Evolutionary conservation across 495 filamentous ascomycete species (phyloP).

Genomic region (Lepidopterella palustris): DNA sequence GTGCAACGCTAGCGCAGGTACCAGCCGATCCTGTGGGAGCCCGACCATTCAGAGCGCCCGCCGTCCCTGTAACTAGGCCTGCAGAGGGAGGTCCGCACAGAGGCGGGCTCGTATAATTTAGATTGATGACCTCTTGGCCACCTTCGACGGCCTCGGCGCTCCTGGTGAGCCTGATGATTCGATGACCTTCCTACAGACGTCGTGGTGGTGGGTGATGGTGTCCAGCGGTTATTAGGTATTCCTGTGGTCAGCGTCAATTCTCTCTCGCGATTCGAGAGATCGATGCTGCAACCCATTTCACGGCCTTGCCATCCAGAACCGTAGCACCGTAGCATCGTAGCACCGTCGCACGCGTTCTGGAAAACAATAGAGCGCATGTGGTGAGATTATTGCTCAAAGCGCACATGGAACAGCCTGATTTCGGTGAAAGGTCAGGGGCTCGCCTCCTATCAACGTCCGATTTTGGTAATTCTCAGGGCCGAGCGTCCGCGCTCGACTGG

Average conservation of each 20-base stretch:
- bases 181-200: background rate
- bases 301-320: background rate
- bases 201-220: too few species aligned
- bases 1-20: conserved; percentile 1
- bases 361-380: background rate
- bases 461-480: background rate
- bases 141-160: background rate
- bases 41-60: background rate
- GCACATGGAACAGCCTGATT: background rate
- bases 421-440: background rate
- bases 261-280: background rate
- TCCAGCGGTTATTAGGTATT: background rate
- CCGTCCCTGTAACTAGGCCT: background rate
- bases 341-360: background rate
- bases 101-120: background rate
- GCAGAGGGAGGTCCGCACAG: background rate
- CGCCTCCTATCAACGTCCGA: background rate
- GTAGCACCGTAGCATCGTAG: background rate
- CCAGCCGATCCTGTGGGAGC: background rate
- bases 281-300: background rate
- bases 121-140: background rate
- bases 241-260: background rate
- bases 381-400: background rate
- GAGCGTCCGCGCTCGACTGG: background rate
- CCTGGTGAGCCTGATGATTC: background rate